Conservation (phyloP, 169 alveolate species). For the Plasmodium billcollinsi region DNA sequence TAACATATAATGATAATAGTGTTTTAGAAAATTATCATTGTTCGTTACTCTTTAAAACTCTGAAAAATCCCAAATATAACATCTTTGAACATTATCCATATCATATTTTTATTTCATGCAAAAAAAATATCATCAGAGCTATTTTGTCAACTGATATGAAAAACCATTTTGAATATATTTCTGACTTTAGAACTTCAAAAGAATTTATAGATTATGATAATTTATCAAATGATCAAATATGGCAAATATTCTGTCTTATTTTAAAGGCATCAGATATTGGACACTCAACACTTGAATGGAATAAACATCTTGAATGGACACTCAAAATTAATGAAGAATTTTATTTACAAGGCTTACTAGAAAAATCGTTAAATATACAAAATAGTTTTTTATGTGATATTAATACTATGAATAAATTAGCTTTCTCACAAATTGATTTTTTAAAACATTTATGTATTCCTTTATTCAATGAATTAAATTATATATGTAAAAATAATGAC, state of each 20-base stretch:
- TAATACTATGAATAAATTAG: constrained; percentile 77
- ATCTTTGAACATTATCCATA: constrained; percentile 73
- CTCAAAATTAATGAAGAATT: constrained; percentile 92
- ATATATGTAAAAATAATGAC: constrained; percentile 37
- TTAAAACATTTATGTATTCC: constrained; percentile 76
- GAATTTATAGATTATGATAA: constrained; percentile 78
- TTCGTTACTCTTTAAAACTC: constrained; percentile 87
- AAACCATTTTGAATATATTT: constrained; percentile 92
- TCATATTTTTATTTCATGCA: constrained; percentile 69
- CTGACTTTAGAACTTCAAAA: constrained; percentile 86
- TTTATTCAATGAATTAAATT: constrained; percentile 46
- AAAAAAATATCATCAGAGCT: constrained; percentile 91
- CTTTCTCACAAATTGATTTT: constrained; percentile 82
- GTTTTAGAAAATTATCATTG: constrained; percentile 95
- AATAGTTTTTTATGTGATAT: constrained; percentile 82
- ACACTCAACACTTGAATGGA: constrained; percentile 92
- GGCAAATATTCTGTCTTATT: constrained; percentile 87
- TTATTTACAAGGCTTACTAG: constrained; percentile 92
- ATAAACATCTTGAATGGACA: constrained; percentile 92
- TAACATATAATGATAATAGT: constrained; percentile 93
- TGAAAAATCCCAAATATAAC: constrained; percentile 70
- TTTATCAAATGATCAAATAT: constrained; percentile 85
- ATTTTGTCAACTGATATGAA: constrained; percentile 95
- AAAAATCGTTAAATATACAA: constrained; percentile 80
- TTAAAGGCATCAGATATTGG: constrained; percentile 95